A percentile compares a stretch with the other conserved stretches of the same genome.
Evolutionary conservation across 208 protist genomes (phyloP).

Genomic region (Acanthamoeba triangularis): DNA sequence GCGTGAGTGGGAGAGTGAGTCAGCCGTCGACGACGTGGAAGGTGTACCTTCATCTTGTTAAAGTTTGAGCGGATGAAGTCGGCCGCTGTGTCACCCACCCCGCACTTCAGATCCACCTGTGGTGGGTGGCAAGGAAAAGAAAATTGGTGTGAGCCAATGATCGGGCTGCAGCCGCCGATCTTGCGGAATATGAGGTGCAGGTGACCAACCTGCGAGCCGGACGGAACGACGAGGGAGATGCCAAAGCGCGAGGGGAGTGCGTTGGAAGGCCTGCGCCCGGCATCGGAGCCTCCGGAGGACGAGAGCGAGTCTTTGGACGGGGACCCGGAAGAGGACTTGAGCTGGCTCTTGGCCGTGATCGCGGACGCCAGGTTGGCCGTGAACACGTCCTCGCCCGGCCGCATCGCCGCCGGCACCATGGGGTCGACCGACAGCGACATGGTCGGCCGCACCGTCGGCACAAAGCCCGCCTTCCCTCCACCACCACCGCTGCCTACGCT

Average conservation of each 20-base stretch:
- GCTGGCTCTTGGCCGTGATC: background rate
- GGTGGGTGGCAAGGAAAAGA: background rate
- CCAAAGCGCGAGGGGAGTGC: background rate
- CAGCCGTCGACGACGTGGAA: too few species aligned
- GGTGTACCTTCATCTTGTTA: background rate
- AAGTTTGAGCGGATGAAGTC: background rate
- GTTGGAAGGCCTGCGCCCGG: background rate
- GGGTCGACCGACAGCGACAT: background rate
- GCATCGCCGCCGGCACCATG: background rate
- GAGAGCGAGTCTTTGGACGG: background rate
- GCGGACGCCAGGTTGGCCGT: conserved; percentile 40
- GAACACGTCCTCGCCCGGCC: conserved; percentile 38
- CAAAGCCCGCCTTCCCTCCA: background rate
- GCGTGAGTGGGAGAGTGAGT: too few species aligned
- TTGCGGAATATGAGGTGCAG: background rate
- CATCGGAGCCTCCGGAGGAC: background rate
- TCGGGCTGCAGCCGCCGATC: too few species aligned
- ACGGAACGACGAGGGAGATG: conserved; percentile 27
- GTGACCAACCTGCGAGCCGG: background rate
- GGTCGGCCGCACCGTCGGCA: background rate
- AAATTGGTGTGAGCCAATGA: background rate
- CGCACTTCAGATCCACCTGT: conserved; percentile 14
- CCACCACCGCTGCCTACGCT: background rate
- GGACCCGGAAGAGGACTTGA: background rate
- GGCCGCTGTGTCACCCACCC: background rate